Conservation (phyloP, 2,329 filamentous ascomycete genomes). For the Curvularia verruculosa region DNA sequence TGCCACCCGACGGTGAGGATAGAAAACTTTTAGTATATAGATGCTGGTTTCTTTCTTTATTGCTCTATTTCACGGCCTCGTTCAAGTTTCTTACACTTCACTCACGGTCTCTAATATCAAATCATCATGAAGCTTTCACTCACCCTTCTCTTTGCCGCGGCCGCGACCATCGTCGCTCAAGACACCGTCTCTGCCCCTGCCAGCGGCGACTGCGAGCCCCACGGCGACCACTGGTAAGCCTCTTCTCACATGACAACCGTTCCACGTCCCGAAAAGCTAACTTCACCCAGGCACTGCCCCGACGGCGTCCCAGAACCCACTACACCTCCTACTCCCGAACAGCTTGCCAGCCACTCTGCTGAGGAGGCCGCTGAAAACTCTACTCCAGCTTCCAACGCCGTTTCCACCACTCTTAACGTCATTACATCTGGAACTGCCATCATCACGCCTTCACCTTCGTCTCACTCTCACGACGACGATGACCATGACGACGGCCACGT, state of each 20-base stretch:
- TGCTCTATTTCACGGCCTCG: background rate
- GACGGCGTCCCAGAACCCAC: constrained; percentile 17
- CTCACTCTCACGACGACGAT: constrained; percentile 14
- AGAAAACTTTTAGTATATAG: constrained; percentile 17
- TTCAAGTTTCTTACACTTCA: background rate
- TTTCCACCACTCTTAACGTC: constrained; percentile 3
- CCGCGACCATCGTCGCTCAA: constrained; percentile 26
- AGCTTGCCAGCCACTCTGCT: constrained; percentile 9
- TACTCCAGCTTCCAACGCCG: background rate
- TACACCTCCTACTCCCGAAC: constrained; percentile 10
- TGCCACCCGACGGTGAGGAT: constrained; percentile 8
- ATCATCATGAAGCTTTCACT: constrained; percentile 29
- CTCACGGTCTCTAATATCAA: constrained; percentile 5
- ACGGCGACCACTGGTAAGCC: constrained; percentile 34
- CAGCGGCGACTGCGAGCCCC: constrained; percentile 26
- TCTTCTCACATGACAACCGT: background rate
- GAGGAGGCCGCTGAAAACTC: constrained; percentile 7
- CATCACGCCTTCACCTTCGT: constrained; percentile 5
- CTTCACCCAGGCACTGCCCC: constrained; percentile 12
- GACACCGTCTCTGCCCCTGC: constrained; percentile 17
- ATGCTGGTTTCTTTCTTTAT: background rate
- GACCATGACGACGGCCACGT: constrained; percentile 32
- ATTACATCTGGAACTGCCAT: constrained; percentile 7
- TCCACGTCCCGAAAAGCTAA: background rate
- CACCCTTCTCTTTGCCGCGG: constrained; percentile 19